Percentiles rank a stretch among this genome's conserved stretches.
Conservation (phyloP, 129 eudicot species). For the Calendula officinalis region DNA sequence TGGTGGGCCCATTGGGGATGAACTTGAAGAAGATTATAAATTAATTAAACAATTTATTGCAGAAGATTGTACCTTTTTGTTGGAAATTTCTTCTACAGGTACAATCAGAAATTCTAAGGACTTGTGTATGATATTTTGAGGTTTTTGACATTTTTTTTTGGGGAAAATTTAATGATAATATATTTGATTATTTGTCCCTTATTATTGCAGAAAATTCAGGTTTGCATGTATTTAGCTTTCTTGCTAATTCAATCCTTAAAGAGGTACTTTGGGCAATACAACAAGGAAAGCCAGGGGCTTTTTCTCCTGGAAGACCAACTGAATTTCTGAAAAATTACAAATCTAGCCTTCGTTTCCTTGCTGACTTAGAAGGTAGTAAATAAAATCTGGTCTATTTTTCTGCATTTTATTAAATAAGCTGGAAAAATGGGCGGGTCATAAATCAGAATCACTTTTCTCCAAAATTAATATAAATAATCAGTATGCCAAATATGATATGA, state of each 20-base stretch:
- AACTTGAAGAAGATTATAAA: slow-evolving; percentile 72
- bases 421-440: background rate
- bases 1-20: slow-evolving; percentile 67
- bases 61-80: slow-evolving; percentile 78
- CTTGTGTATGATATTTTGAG: background rate
- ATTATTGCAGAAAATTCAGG: slow-evolving; percentile 88
- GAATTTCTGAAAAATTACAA: slow-evolving; percentile 86
- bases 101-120: slow-evolving; percentile 1
- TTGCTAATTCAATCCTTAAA: slow-evolving; percentile 93
- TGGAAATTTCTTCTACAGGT: slow-evolving; percentile 87
- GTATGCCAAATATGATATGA: background rate
- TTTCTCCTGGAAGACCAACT: slow-evolving; percentile 97
- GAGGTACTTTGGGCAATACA: slow-evolving; percentile 84
- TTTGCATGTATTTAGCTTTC: slow-evolving; percentile 90
- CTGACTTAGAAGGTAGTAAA: slow-evolving; percentile 78
- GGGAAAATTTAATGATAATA: slow-evolving; percentile 5
- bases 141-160: background rate
- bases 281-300: slow-evolving; percentile 89
- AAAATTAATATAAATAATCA: background rate
- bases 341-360: slow-evolving; percentile 75
- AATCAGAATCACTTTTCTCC: too few relatives aligned
- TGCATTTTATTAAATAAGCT: slow-evolving; percentile 2
- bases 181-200: background rate
- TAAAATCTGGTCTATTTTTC: slow-evolving; percentile 3
- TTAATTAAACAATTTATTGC: slow-evolving; percentile 58